phyloP scores from a whole-genome alignment of 805 yeast species.

The Ogataea pignaliae region DNA sequence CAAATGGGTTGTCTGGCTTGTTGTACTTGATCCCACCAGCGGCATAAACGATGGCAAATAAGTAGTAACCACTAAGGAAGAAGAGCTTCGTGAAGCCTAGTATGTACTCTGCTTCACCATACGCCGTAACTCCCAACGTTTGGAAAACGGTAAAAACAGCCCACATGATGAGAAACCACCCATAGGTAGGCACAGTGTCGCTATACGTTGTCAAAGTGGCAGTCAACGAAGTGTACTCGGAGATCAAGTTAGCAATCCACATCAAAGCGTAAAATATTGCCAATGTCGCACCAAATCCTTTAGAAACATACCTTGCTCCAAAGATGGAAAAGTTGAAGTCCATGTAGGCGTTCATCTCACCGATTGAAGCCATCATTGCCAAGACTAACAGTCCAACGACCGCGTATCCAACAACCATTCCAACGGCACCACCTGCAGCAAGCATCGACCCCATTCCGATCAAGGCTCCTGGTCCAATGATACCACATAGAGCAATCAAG shows the following conservation, averaged over 20 bases:
- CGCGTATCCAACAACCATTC: constrained; percentile 44
- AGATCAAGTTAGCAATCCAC: constrained; percentile 52
- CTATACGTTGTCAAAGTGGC: constrained; percentile 47
- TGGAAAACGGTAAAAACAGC: constrained; percentile 46
- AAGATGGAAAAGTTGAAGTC: constrained; percentile 51
- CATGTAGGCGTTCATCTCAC: constrained; percentile 50
- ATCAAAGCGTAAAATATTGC: constrained; percentile 50
- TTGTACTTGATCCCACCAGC: constrained; percentile 36
- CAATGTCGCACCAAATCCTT: constrained; percentile 54
- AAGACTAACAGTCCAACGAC: constrained; percentile 50
- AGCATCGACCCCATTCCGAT: constrained; percentile 48
- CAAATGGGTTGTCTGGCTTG: constrained; percentile 30
- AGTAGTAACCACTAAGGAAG: constrained; percentile 44
- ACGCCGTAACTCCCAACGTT: constrained; percentile 45
- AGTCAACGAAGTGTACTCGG: constrained; percentile 52
- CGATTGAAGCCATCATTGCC: constrained; percentile 51
- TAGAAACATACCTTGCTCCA: constrained; percentile 47
- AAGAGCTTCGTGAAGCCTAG: constrained; percentile 45
- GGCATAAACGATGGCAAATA: constrained; percentile 42
- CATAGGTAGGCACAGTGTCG: constrained; percentile 49
- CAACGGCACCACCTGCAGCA: constrained; percentile 48
- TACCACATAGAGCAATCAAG: constrained; percentile 50
- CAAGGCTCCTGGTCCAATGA: constrained; percentile 57
- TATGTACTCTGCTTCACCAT: constrained; percentile 56
- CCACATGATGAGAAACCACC: constrained; percentile 52